Evolutionary conservation across 805 yeast species (phyloP), one percentile per base, ranked within the genome.

Genomic region (Lachancea dasiensis): DNA sequence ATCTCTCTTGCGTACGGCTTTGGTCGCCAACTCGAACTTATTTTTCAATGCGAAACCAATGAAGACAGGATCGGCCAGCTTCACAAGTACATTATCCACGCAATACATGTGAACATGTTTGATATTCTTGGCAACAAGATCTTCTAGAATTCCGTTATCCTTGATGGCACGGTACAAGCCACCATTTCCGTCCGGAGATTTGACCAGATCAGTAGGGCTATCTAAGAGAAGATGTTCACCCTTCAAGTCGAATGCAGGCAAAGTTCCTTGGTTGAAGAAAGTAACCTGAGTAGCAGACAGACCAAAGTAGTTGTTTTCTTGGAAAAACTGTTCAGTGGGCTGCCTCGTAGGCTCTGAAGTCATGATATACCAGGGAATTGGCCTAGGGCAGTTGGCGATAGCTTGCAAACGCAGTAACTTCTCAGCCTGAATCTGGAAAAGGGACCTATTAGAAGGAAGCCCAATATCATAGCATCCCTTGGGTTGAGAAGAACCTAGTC

Each of bases 151-250:
- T 2, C 75, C 73, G 47, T 80, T 74, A 29, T 72, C 72, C 49
- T 66, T 63, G 27, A 92, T 69, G 1, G 96, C 97, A 54, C 77
- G 81, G 66, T 92, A 92, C 35, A 92, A 68, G 2, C 99, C 99
- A 41, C 99, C 99, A 59, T 92, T 92, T 1, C 99, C 99, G 61
- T 92, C 97, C 1, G 99, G 99, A 5, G 96, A 84, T 52, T 83
- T 82, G 19, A 87, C 80, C 26, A 86, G 70, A 18, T 69, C 62
- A 28, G 64, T 54, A 29, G 71, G 66, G 6, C 77, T 59, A 45
- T 76, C 77, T 55, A 86, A 55, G 40, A 89, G 70, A 48, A 92
- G 73, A 52, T 80, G 74, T 16, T 68, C 56, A 27, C 97, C 98
- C 19, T 75, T 74, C 32, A 67, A 49, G 50, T 75, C 74, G 46